These are phyloP conservation scores for Pseudogymnoascus sp. DNA, from an alignment of 2,329 filamentous ascomycete genomes.

Conservation along the genomic window DNA sequence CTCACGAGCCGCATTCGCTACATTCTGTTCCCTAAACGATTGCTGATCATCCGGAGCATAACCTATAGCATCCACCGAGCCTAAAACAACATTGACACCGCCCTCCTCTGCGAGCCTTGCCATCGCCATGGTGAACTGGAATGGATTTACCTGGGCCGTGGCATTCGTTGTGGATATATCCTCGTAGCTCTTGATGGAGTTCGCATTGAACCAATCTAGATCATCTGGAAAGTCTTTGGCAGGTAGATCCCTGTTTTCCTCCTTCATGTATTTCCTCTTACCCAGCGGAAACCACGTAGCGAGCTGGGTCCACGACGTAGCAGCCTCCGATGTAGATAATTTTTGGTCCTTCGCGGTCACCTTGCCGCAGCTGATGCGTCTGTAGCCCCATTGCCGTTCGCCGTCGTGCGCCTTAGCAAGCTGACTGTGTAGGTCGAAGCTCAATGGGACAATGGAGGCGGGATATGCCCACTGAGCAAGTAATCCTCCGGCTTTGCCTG, in stretches of 20 bases:
- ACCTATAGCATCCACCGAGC: constrained; percentile 62
- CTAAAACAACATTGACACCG: constrained; percentile 61
- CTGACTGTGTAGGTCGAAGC: constrained; percentile 74
- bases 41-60: constrained; percentile 32
- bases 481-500: constrained; percentile 88
- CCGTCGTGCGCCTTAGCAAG: constrained; percentile 80
- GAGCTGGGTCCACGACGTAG: background rate
- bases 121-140: constrained; percentile 81
- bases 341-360: constrained; percentile 22
- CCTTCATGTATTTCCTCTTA: constrained; percentile 16
- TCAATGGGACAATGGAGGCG: constrained; percentile 72
- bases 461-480: constrained; percentile 92
- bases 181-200: constrained; percentile 62
- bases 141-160: constrained; percentile 91
- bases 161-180: constrained; percentile 75
- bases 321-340: constrained; percentile 11
- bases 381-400: constrained; percentile 76
- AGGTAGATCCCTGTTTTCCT: constrained; percentile 54
- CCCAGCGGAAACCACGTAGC: constrained; percentile 6
- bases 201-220: constrained; percentile 74
- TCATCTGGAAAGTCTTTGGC: constrained; percentile 66
- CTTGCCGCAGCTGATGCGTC: constrained; percentile 64
- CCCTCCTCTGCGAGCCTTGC: constrained; percentile 65
- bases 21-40: background rate
- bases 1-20: background rate